These are phyloP conservation scores for Arctostaphylos glauca DNA, from an alignment of 148 eudicot species.

Conservation along the genomic window DNA sequence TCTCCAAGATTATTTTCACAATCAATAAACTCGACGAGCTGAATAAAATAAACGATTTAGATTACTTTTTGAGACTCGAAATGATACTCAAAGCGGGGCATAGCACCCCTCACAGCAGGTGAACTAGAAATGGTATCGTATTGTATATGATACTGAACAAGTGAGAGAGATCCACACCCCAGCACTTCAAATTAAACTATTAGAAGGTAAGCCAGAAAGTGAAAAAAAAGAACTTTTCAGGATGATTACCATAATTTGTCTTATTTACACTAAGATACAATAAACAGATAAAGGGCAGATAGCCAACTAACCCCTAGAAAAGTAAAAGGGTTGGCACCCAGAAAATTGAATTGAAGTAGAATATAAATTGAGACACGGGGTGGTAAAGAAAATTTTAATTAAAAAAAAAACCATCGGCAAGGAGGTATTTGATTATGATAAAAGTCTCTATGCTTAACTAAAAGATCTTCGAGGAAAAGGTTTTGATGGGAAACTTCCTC, in stretches of 20 bases:
- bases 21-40: no score
- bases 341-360: background rate
- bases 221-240: background rate
- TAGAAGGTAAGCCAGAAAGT: background rate
- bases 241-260: background rate
- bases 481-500: constrained; percentile 7
- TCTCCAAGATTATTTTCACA: no score
- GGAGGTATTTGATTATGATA: background rate
- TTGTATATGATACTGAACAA: no score
- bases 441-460: constrained; percentile 10
- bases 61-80: no score
- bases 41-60: no score
- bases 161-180: no score
- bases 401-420: background rate
- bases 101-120: no score
- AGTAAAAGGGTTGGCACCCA: background rate
- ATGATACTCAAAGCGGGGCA: no score
- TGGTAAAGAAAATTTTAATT: background rate
- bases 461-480: background rate
- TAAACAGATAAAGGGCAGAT: background rate
- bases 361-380: background rate
- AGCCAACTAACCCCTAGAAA: background rate
- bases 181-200: no score
- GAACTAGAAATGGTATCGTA: no score
- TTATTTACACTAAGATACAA: constrained; percentile 20